Evolutionary conservation across 2,329 filamentous ascomycete genomes (phyloP).

Genomic region (Trichoderma polysporum): DNA sequence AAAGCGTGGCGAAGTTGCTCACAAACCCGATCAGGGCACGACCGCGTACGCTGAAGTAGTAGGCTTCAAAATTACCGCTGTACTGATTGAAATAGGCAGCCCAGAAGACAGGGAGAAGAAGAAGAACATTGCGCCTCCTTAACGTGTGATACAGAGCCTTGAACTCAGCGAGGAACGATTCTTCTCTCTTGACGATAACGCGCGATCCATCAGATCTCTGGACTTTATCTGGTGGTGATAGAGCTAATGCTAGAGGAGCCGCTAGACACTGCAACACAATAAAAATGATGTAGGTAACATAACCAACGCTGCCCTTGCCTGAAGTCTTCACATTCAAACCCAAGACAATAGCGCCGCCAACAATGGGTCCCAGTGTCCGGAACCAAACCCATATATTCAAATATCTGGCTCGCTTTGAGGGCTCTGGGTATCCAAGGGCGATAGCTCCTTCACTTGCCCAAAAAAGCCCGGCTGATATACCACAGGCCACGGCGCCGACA

Average conservation of each 20-base stretch:
- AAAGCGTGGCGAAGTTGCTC: slow-evolving; percentile 34
- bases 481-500: slow-evolving; percentile 48
- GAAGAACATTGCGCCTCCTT: slow-evolving; percentile 25
- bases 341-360: slow-evolving; percentile 48
- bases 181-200: slow-evolving; percentile 26
- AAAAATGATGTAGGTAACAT: slow-evolving; percentile 32
- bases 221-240: slow-evolving; percentile 32
- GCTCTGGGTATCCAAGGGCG: slow-evolving; percentile 49
- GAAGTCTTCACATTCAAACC: slow-evolving; percentile 39
- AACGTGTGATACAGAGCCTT: slow-evolving; percentile 25
- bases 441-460: slow-evolving; percentile 53
- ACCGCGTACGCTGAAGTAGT: slow-evolving; percentile 40
- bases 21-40: slow-evolving; percentile 49
- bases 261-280: slow-evolving; percentile 32
- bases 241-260: slow-evolving; percentile 28
- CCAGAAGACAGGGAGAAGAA: slow-evolving; percentile 30
- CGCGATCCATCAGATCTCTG: slow-evolving; percentile 29
- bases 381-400: slow-evolving; percentile 43
- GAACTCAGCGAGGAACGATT: slow-evolving; percentile 28
- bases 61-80: slow-evolving; percentile 49
- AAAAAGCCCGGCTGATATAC: slow-evolving; percentile 49
- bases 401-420: slow-evolving; percentile 44
- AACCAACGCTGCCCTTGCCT: slow-evolving; percentile 28
- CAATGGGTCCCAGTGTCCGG: slow-evolving; percentile 47
- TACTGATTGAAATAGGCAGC: slow-evolving; percentile 35